Evolutionary conservation across 345 rosid species (phyloP), one percentile per base, ranked within the genome.

Genomic region (Arabidopsis suecica): DNA sequence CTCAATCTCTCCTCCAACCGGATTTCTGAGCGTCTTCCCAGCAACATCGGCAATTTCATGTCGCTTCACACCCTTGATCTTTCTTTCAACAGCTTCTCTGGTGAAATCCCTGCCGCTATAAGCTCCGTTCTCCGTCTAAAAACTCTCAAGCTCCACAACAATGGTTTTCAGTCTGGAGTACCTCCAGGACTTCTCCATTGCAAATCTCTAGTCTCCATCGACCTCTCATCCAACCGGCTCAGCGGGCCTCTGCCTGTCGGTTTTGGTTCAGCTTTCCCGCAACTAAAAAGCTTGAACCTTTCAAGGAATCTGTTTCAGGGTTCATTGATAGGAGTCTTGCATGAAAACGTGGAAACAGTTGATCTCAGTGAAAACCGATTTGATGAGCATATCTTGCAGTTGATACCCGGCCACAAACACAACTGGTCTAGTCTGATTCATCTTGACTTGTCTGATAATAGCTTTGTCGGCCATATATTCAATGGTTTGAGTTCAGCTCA

Each of bases 401-500:
- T 88, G 86, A 87, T 81, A 50, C 75, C 83, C 73, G 84, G 77
- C 68, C 84, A 83, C 55, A 81, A 82, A 71, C 81, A 75, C 75
- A 83, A 82, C 51, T 73, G 83, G 86, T 86, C 94, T 72, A 69
- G 36, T 74, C 81, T 91, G 81, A 80, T 85, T 78, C 45, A 83
- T 85, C 79, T 91, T 48, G 98, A 93, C 86, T 85, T 91, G 78
- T 93, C 98, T 23, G 87, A 89, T 65, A 93, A 93, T 83, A 83
- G 80, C 66, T 85, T 93, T 30, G 83, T 89, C 33, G 98, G 97
- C 30, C 91, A 89, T 73, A 80, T 89, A 73, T 77, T 83, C 28
- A 77, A 75, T 25, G 76, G 77, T 65, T 75, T 89, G 77, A 84
- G 67, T 59, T 84, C 81, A 82, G 84, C 86, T 33, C 79, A 68